These are phyloP conservation scores for Leccinum truebloodii DNA, from an alignment of 768 basidiomycete species.

Conservation along the genomic window DNA sequence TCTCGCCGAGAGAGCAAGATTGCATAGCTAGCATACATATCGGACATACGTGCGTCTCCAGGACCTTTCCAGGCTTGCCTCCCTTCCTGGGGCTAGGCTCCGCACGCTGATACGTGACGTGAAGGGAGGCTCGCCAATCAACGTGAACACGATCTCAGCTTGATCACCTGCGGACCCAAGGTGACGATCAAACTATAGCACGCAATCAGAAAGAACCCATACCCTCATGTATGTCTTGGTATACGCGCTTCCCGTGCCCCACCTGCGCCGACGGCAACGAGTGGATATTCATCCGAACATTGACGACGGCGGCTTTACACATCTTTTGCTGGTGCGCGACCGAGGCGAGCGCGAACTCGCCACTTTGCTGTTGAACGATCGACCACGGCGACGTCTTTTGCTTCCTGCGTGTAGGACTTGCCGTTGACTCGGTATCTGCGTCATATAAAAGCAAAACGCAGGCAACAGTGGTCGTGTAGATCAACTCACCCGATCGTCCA, in stretches of 20 bases:
- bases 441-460: slow-evolving; percentile 2
- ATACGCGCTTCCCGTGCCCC: slow-evolving; percentile 76
- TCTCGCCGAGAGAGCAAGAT: too few species aligned
- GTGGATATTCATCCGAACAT: slow-evolving; percentile 74
- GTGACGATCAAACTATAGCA: not conserved
- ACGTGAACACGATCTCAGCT: slow-evolving; percentile 89
- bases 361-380: slow-evolving; percentile 77
- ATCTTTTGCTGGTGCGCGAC: slow-evolving; percentile 92
- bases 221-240: slow-evolving; percentile 93
- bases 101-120: slow-evolving; percentile 89
- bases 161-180: slow-evolving; percentile 64
- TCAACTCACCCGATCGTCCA: slow-evolving; percentile 79
- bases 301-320: slow-evolving; percentile 82
- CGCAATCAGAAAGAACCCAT: not conserved
- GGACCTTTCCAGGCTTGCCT: slow-evolving; percentile 69
- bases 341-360: slow-evolving; percentile 82
- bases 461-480: not conserved
- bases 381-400: slow-evolving; percentile 80
- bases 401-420: slow-evolving; percentile 69
- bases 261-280: slow-evolving; percentile 87
- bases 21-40: too few species aligned
- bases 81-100: slow-evolving; percentile 71
- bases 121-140: slow-evolving; percentile 92
- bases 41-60: slow-evolving; percentile 65
- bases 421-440: slow-evolving; percentile 82